Conservation (phyloP, 257 asterid genomes). For the Capsicum pubescens region DNA sequence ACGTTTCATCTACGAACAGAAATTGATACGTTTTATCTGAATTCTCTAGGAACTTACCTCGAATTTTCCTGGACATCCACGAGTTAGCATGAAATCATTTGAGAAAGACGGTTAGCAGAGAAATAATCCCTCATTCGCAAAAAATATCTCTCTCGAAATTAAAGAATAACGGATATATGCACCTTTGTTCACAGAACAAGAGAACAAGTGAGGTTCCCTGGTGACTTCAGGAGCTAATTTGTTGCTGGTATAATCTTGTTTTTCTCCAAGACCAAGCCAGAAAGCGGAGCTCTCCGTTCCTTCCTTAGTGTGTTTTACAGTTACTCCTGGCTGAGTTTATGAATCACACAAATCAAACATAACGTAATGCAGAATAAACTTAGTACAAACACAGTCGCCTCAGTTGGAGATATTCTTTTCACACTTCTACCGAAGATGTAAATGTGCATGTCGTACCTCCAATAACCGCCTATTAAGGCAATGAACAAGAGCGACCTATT, state of each 20-base stretch:
- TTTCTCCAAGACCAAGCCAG: slow-evolving; percentile 93
- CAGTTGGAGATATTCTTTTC: neutral
- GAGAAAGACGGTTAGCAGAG: neutral
- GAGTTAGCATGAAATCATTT: neutral
- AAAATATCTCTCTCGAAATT: neutral
- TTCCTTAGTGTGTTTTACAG: slow-evolving; percentile 82
- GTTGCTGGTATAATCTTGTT: slow-evolving; percentile 81
- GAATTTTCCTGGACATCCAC: slow-evolving; percentile 23
- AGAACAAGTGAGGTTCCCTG: slow-evolving; percentile 83
- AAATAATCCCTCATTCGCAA: neutral
- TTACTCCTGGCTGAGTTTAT: slow-evolving; percentile 69
- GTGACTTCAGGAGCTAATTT: slow-evolving; percentile 59
- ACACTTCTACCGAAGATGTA: neutral
- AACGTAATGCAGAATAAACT: neutral
- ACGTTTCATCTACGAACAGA: neutral
- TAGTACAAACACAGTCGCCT: neutral
- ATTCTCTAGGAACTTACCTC: slow-evolving; percentile 56
- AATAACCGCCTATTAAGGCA: too few species aligned
- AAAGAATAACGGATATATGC: slow-evolving; percentile 6
- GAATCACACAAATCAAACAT: neutral
- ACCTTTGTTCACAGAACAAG: slow-evolving; percentile 75
- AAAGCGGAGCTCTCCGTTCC: slow-evolving; percentile 97
- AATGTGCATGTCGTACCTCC: neutral
- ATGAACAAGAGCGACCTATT: too few species aligned
- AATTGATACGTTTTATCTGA: neutral